phyloP scores from a whole-genome alignment of 2,329 filamentous ascomycete genomes.

The Tolypocladium inflatum region DNA sequence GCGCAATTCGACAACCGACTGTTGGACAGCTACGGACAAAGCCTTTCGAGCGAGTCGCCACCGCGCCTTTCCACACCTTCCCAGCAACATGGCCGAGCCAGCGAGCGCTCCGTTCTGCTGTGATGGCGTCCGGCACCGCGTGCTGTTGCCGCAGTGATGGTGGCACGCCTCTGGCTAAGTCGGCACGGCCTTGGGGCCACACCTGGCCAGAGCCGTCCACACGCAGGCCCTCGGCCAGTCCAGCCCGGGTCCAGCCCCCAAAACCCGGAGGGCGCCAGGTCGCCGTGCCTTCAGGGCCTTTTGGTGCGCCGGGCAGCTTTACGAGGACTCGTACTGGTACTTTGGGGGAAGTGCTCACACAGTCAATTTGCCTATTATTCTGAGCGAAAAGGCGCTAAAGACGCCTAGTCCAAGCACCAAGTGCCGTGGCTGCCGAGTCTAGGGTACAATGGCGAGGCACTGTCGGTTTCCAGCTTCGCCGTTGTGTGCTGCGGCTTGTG shows the following conservation, averaged over 20 bases:
- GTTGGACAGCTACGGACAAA: not conserved
- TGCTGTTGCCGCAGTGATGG: not conserved
- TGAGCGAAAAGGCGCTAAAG: constrained; percentile 2
- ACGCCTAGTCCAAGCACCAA: constrained; percentile 12
- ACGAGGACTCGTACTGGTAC: not conserved
- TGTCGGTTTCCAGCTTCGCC: not conserved
- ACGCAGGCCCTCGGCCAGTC: not conserved
- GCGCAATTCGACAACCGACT: not conserved
- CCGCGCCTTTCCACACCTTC: not conserved
- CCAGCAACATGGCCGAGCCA: not conserved
- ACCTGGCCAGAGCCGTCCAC: not conserved
- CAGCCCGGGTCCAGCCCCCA: not conserved
- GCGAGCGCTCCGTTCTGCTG: not conserved
- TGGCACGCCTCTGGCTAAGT: constrained; percentile 10
- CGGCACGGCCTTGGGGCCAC: constrained; percentile 6
- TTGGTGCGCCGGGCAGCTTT: not conserved
- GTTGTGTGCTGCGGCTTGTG: not conserved
- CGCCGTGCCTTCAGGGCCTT: not conserved
- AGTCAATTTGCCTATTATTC: not conserved
- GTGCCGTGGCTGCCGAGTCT: constrained; percentile 19
- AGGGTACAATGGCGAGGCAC: not conserved
- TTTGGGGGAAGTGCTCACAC: not conserved
- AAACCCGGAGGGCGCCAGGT: not conserved
- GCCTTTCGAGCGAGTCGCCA: not conserved
- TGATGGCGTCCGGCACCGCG: not conserved